Base-by-base conservation (phyloP, 2,329 filamentous ascomycete genomes). In the Sporothrix luriei region DNA sequence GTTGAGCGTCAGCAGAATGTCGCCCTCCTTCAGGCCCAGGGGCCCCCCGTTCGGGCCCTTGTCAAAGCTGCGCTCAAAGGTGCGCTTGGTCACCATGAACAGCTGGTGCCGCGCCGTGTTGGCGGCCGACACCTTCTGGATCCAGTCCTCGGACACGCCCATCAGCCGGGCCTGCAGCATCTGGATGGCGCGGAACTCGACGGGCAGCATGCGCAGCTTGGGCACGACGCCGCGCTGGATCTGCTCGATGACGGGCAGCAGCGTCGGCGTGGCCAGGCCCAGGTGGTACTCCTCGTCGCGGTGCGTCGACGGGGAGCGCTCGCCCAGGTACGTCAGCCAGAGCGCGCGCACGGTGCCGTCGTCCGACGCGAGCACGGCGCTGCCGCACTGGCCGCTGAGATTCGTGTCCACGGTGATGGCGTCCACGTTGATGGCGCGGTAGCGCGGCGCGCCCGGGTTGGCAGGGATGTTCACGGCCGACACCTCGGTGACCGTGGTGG, bases 161-260 rank as follows among this genome's bases (percentile, higher is more conserved):
- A 99, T 98, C 74, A 98, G 93, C 49, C 94, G 91, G 19, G 93
- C 94, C 80, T 99, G 95, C 51, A 91, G 91, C 94, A 99, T 98
- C 76, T 97, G 93, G 40, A 99, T 93, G 13, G 95, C 91, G 70
- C 96, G 91, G 76, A 96, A 94, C 79, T 99, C 95, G 75, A 97
- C 92, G 68, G 95, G 95, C 57, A 99, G 82, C 78, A 99, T 97
- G 19, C 94, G 89, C 46, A 99, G 84, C 74, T 91, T 90, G 0
- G 95, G 96, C 29, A 87, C 88, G 71, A 89, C 83, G 43, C 92
- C 94, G 71, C 88, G 84, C 78, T 94, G 92, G 72, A 99, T 93
- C 78, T 96, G 89, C 24, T 90, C 87, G 54, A 97, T 85, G n/a
- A 99, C 91, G 0, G 94, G 93, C 1, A 97, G 85, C 13, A 99